A percentile compares a stretch with the other conserved stretches of the same genome.
These are phyloP conservation scores for Phytophthora crassamura DNA, from an alignment of 352 stramenopile species.

Conservation along the genomic window DNA sequence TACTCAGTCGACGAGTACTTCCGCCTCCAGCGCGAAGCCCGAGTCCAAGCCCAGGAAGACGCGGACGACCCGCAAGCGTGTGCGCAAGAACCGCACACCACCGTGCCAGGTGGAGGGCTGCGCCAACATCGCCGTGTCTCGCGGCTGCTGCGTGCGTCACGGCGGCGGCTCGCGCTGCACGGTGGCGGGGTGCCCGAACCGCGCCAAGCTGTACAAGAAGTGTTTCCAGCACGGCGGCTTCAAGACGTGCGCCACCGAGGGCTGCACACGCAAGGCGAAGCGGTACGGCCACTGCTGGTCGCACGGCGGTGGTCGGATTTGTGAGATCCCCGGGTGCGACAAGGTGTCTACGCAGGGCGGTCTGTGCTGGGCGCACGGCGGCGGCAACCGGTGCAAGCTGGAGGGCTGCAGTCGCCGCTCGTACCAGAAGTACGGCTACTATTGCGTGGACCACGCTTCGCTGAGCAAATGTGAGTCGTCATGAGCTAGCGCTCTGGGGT, in stretches of 20 bases:
- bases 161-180: constrained; percentile 62
- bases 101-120: constrained; percentile 69
- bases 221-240: constrained; percentile 76
- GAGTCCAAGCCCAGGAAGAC: constrained; percentile 11
- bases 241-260: constrained; percentile 72
- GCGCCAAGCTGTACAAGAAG: constrained; percentile 70
- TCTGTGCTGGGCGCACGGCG: too few relatives aligned
- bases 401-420: too few relatives aligned
- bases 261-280: constrained; percentile 73
- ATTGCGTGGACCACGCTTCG: constrained; percentile 54
- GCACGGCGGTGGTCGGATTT: constrained; percentile 72
- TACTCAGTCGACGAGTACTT: too few relatives aligned
- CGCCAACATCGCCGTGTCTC: constrained; percentile 63
- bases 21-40: not conserved
- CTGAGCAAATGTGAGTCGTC: constrained; percentile 20
- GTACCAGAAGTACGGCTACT: too few relatives aligned
- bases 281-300: constrained; percentile 77
- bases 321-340: constrained; percentile 56
- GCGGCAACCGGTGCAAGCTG: too few relatives aligned
- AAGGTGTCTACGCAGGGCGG: constrained; percentile 75
- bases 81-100: constrained; percentile 54
- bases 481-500: not conserved
- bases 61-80: constrained; percentile 16
- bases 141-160: constrained; percentile 61
- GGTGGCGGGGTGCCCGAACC: constrained; percentile 55